A percentile compares a stretch with the other conserved stretches of the same genome.
Evolutionary conservation across 345 rosid genomes (phyloP).

Genomic region (Citrus unshiu): DNA sequence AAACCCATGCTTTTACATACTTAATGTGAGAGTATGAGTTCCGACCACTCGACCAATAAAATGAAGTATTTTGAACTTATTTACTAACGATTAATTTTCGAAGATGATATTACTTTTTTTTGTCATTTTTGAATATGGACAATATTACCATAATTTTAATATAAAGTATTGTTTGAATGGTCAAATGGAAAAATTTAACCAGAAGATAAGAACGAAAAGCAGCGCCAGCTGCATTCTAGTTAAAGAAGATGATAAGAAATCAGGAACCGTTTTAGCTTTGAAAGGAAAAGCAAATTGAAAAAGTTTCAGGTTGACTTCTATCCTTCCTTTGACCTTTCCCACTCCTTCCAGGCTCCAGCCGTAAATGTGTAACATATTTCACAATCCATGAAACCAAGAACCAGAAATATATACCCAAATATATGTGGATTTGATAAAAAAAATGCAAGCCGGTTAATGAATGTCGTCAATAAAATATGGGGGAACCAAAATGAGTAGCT

Average conservation of each 20-base stretch:
- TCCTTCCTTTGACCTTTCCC: conserved; percentile 2
- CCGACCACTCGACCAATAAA: accelerated
- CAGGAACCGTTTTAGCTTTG: not conserved
- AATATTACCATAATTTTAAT: too few species aligned
- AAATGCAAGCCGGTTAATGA: conserved; percentile 1
- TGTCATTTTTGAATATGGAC: too few species aligned
- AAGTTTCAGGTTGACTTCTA: not conserved
- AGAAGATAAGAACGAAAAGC: not conserved
- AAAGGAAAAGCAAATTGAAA: not conserved
- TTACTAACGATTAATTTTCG: too few species aligned
- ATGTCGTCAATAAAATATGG: not conserved
- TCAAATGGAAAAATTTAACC: not conserved
- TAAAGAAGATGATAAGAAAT: not conserved
- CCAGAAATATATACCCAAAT: too few species aligned
- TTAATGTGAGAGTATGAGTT: too few species aligned
- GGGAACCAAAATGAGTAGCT: conserved; percentile 10
- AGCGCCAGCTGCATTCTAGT: not conserved
- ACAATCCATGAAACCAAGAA: not conserved
- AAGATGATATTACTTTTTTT: too few species aligned
- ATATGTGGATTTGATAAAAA: not conserved
- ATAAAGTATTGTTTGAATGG: not conserved
- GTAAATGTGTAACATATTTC: not conserved
- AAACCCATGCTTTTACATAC: too few species aligned
- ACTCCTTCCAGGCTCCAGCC: not conserved
- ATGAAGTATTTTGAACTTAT: too few species aligned